Base-by-base conservation (phyloP, 139 green algal genomes). In the Chlamydomonas eustigma region DNA sequence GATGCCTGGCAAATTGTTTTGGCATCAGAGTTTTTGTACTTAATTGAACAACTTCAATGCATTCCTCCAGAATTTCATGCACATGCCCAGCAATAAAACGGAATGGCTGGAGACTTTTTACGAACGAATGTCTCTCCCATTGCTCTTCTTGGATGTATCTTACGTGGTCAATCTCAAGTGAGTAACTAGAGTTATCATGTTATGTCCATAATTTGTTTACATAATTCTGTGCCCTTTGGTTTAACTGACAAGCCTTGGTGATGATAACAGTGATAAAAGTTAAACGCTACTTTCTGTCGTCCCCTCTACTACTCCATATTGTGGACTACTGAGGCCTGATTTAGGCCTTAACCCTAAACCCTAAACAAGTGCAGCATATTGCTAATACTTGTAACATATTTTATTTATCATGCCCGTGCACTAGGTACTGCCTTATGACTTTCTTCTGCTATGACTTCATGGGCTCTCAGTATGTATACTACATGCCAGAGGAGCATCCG, bases 381-480 rank as follows among this genome's bases (percentile, higher is more conserved):
- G n/a, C n/a, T 28, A 68, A 31, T 35, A 33, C 4, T 25, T 68
- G 52, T 8, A 28, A 4, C 30, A 32, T 25, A 32, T 8, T 39
- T 72, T 6, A 25, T 50, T 72, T 32, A 3, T 6, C 30, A 38
- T 68, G 6, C 22, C 32, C 52, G 44, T 58, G 44, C 34, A 8
- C 4, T 28, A 68, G 52, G 71, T 76, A 76, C 71, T 58, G 37
- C 31, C 73, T 77, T 28, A 8, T 35, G 4, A 36, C 51, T 25
- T 71, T 77, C 50, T 71, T 58, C 73, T 77, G 73, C 51, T 71
- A 71, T n/a, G 73, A 77, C 35, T 77, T 77, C 51, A 39, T 71
- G 33, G 73, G 73, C 18, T 39, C 24, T 34, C 58, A 71, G 51
- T 77, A 77, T 52, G 44, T 77, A 2, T 77, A 77, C 73, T 77